Evolutionary conservation across 192 early-diverging fungal species (phyloP), one percentile per base, ranked within the genome.

Genomic region (Gryganskiella cystojenkinii): DNA sequence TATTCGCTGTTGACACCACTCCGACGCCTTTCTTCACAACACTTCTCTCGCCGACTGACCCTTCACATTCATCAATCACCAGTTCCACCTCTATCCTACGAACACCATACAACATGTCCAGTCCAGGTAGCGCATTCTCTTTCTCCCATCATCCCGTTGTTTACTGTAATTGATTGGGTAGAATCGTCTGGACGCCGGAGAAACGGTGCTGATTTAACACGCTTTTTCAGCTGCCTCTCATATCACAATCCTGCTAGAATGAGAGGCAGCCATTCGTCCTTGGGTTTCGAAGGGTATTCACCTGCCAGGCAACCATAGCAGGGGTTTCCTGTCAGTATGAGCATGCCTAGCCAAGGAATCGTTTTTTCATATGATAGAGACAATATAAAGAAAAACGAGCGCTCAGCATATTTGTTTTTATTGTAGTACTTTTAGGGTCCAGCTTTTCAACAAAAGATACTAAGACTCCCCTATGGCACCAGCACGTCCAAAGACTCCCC

Each of bases 161-260:
- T n/a, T n/a, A n/a, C n/a, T n/a, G n/a, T n/a, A n/a, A n/a, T n/a
- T n/a, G n/a, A n/a, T n/a, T n/a, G n/a, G 57, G 43, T 45, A 45
- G 57, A 45, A 28, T 4, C 40, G 57, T 10, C 43, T 1, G 57
- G 42, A 59, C 24, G 43, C 57, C 57, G 43, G 57, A 34, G 57
- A 59, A 59, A 59, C 57, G 57, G 42, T 46, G 57, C 57, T 59
- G 24, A 27, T 59, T 42, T 59, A 59, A 25, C 57, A 25, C 24
- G 57, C 57, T 59, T 45, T 59, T 10, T 34, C 57, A 59, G 25
- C 25, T 44, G 13, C 22, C 43, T 59, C 43, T 30, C 43, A 44
- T 4, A 44, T 59, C 57, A 42, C 13, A 44, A 59, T 44, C 7
- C 57, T 45, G 57, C 28, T 3, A 59, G 57, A 59, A 42, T 46